Evolutionary conservation across 257 asterid species (phyloP).

Genomic region (Plantago major): DNA sequence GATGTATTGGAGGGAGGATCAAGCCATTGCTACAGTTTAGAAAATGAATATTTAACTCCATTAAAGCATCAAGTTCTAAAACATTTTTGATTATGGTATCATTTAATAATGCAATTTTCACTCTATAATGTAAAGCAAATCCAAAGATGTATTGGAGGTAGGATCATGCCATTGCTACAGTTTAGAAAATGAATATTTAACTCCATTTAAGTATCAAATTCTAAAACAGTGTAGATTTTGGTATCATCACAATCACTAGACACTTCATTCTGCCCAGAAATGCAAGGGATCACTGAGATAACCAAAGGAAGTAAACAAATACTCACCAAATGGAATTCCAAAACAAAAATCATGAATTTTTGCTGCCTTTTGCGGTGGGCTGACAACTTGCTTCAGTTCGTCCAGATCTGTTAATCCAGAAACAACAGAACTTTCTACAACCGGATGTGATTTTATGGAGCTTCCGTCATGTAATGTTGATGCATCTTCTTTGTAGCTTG

Average conservation of each 20-base stretch:
- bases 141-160: neutral
- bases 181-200: neutral
- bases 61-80: neutral
- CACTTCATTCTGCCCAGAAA: neutral
- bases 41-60: neutral
- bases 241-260: neutral
- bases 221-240: neutral
- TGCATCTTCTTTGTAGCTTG: conserved; percentile 44
- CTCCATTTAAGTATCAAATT: neutral
- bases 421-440: conserved; percentile 29
- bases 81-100: neutral
- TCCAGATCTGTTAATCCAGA: conserved; percentile 35
- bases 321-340: conserved; percentile 91
- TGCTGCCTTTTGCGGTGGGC: conserved; percentile 57
- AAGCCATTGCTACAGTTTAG: neutral
- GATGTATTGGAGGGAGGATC: neutral
- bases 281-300: neutral
- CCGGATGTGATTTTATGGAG: conserved; percentile 33
- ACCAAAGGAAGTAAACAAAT: conserved; percentile 13
- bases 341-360: conserved; percentile 91
- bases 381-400: conserved; percentile 27
- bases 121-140: neutral
- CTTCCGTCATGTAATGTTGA: conserved; percentile 39
- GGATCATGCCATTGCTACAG: neutral
- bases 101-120: too few relatives aligned